These are phyloP conservation scores for Kewa caespitosa DNA, from an alignment of 179 eudicot genomes.

Conservation along the genomic window DNA sequence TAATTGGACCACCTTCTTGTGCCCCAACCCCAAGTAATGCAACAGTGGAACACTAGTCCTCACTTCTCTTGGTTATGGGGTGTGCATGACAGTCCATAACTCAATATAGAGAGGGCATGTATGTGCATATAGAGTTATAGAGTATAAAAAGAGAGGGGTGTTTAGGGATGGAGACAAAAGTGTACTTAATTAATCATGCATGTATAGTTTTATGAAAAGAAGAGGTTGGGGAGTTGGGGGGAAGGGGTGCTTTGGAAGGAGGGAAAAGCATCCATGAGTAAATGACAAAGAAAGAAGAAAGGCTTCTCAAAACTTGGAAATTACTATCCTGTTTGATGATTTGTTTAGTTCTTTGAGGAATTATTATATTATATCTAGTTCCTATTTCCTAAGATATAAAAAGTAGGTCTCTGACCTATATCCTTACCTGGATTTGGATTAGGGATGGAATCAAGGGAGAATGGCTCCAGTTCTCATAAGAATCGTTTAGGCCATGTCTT, in stretches of 20 bases:
- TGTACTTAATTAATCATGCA: slow-evolving; percentile 14
- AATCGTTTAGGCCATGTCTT: too few relatives aligned
- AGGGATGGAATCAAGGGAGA: too few relatives aligned
- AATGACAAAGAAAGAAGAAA: slow-evolving; percentile 26
- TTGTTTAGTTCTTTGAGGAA: slow-evolving; percentile 22
- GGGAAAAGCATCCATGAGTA: slow-evolving; percentile 30
- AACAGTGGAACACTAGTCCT: slow-evolving; percentile 21
- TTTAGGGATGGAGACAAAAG: slow-evolving; percentile 28
- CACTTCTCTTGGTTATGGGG: slow-evolving; percentile 10
- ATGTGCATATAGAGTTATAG: too few relatives aligned
- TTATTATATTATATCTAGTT: too few relatives aligned
- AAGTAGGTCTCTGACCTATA: too few relatives aligned
- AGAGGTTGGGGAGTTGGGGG: slow-evolving; percentile 8
- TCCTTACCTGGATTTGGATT: too few relatives aligned
- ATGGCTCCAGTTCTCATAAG: too few relatives aligned
- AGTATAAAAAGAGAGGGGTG: not conserved
- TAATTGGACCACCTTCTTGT: slow-evolving; percentile 24
- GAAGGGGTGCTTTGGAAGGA: slow-evolving; percentile 16
- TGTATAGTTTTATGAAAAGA: slow-evolving; percentile 26
- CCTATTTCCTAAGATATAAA: too few relatives aligned
- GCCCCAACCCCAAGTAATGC: slow-evolving; percentile 26
- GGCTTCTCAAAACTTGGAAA: slow-evolving; percentile 9
- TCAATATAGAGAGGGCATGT: slow-evolving; percentile 8
- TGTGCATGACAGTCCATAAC: slow-evolving; percentile 25
- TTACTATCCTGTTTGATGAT: not conserved